Evolutionary conservation across 2,329 filamentous ascomycete species (phyloP), one percentile per base, ranked within the genome.

Genomic region (Penicillium sp.): DNA sequence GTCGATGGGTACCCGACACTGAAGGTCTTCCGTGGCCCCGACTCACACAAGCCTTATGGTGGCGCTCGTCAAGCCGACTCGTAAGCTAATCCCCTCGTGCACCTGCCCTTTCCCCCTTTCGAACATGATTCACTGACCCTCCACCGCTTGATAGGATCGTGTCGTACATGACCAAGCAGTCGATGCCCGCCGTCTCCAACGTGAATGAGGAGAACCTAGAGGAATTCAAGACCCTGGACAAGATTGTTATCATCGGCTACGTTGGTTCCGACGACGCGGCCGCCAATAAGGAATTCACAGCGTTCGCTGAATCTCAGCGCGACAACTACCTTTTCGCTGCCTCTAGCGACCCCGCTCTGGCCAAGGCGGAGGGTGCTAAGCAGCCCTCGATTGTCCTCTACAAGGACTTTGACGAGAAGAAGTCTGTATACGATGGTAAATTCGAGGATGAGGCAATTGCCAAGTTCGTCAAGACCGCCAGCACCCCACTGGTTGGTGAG

Each of bases 1-100:
- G 89, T 98, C 29, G 88, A 96, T 75, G 92, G 92, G 51, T 98
- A 98, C 77, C 92, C 92, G 47, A 98, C 92, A 52, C 80, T 98
- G 64, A 98, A 96, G 82, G 80, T 98, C 71, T 98, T 98, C 88
- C 87, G 90, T 59, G 90, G 92, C 55, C 69, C 72, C 29, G 86
- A 95, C 8, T 86, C 84, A 64, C 70, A 86, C 63, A 74, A 78
- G 51, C 83, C 89, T 48, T 98, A 98, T 73, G 74, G 75, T 57
- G 92, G 92, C 62, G 83, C 87, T 69, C 80, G 92, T 67, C 95
- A 96, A 76, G 82, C 89, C 51, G 80, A 79, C 67, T 72, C 77
- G 73, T 75, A 66, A 59, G n/a, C n/a, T n/a, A n/a, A n/a, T n/a
- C n/a, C n/a, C n/a, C n/a, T n/a, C n/a, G n/a, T n/a, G n/a, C n/a